Base-by-base conservation (phyloP, 2,329 filamentous ascomycete genomes). In the Colletotrichum caudatum region DNA sequence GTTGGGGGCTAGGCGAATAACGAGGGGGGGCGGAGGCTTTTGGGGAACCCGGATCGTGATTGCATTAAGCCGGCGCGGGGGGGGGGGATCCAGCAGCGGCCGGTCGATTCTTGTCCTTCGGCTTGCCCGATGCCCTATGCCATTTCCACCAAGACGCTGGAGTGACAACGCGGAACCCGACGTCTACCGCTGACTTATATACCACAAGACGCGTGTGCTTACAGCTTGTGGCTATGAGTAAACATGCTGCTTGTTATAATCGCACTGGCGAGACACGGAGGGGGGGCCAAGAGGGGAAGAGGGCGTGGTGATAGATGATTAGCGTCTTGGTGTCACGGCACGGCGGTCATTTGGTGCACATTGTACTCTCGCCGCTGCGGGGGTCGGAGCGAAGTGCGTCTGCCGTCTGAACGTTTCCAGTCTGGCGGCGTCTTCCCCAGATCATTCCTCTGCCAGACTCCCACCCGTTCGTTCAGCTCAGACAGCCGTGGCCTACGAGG, bases 251-350 rank as follows among this genome's bases (percentile, higher is more conserved):
- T 33, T 61, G 20, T n/a, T 46, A 61, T 33, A 12, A 5, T 18
- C 18, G 29, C 29, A 7, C 5, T 14, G 53, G 14, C 18, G 16
- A 23, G 16, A 33, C n/a, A 16, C 6, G 44, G 9, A 16, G 41
- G 23, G 12, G 33, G 39, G 53, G 57, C 26, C 0, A 29, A 29
- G 29, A 29, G 29, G 29, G 5, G 29, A 29, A 29, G 29, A 29
- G 29, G 58, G 64, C 39, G 64, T 68, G 69, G 58, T 61, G 51
- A 68, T 71, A 63, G 58, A 23, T 23, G 7, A 9, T 46, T 46
- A 39, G 58, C 66, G 59, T 41, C 35, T 56, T 41, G 62, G 60
- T 50, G 41, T 14, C n/a, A 62, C 37, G 23, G 23, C 14, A 62
- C 37, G 23, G 23, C 14, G 23, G 5, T 23, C 3, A 51, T 18